These are phyloP conservation scores for Ophiobolus disseminans DNA, from an alignment of 2,329 filamentous ascomycete genomes.

Conservation along the genomic window DNA sequence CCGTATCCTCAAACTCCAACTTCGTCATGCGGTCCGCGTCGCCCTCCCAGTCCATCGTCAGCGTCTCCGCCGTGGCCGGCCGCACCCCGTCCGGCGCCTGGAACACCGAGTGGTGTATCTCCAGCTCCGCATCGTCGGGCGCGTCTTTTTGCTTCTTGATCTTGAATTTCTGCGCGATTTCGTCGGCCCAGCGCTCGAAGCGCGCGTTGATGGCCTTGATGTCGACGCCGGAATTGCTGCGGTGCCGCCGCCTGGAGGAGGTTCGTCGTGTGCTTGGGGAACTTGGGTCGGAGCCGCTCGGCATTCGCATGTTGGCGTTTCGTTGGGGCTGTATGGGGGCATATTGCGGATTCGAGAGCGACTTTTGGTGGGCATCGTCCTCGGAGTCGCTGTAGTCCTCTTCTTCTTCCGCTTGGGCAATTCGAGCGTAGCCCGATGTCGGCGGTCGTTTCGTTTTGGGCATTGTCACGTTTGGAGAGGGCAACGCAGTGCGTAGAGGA, in stretches of 20 bases:
- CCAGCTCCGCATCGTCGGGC: constrained; percentile 78
- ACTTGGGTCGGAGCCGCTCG: constrained; percentile 38
- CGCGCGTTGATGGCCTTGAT: constrained; percentile 98
- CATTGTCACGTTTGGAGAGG: constrained; percentile 27
- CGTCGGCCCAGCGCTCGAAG: constrained; percentile 94
- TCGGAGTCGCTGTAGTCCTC: constrained; percentile 52
- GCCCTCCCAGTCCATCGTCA: constrained; percentile 65
- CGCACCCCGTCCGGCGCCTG: constrained; percentile 87
- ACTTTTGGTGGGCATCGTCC: constrained; percentile 47
- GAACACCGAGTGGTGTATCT: constrained; percentile 98
- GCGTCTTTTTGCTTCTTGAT: constrained; percentile 77
- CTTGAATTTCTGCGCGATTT: constrained; percentile 97
- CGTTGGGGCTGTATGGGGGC: constrained; percentile 57
- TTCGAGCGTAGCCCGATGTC: constrained; percentile 59
- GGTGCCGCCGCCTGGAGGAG: constrained; percentile 55
- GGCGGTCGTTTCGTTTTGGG: constrained; percentile 48
- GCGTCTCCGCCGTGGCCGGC: constrained; percentile 76
- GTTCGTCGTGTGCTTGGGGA: constrained; percentile 41
- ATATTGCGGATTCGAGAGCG: constrained; percentile 52
- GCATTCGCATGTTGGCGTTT: constrained; percentile 53
- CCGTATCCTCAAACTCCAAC: constrained; percentile 82
- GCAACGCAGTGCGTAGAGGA: constrained; percentile 9
- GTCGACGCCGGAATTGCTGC: constrained; percentile 89
- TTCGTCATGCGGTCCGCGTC: constrained; percentile 74
- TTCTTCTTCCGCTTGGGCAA: constrained; percentile 61